Evolutionary conservation across 345 rosid genomes (phyloP), one percentile per base, ranked within the genome.

Genomic region (Hypericum androsaemum): DNA sequence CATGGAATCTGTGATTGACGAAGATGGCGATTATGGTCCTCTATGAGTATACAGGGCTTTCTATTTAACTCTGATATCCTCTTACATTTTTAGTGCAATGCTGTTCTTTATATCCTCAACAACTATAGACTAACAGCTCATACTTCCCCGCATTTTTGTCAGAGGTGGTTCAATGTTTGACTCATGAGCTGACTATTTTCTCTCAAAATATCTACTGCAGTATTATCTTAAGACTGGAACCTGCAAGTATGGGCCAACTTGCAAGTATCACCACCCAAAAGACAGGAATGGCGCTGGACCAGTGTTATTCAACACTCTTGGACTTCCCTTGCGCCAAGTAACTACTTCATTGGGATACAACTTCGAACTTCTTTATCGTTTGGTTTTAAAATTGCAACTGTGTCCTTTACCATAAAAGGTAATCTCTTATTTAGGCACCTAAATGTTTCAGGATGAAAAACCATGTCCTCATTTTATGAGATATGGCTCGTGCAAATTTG

Each of bases 241-340:
- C 35, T 86, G 95, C 77, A 83, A 82, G 66, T 86, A 80, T 58
- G 95, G 90, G 47, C 42, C 84, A 37, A 79, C 90, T 8, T 86
- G 95, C 72, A 86, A 86, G 74, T 86, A 78, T 67, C 88, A 86
- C 64, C 95, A 86, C 64, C 90, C 95, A 53, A 86, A 80, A 62
- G 90, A 85, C 65, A 77, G 89, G 71, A 82, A 85, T 56, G 94
- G 94, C 60, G 94, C 89, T 54, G 94, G 82, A 65, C 89, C 84
- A 4, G 78, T 80, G 58, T 67, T 67, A 54, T 86, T 80, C 56
- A 86, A 86, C 62, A 42, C 52, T 68, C 61, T 83, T 5, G 95
- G 95, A 58, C 75, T 75, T 51, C 95, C 90, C 39, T 80, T 86
- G 83, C 78, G 95, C 10, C 83, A 79, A 79, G 95, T 86, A 59